Evolutionary conservation across 768 basidiomycete genomes (phyloP), one percentile per base, ranked within the genome.

Genomic region (Amanita thiersii): DNA sequence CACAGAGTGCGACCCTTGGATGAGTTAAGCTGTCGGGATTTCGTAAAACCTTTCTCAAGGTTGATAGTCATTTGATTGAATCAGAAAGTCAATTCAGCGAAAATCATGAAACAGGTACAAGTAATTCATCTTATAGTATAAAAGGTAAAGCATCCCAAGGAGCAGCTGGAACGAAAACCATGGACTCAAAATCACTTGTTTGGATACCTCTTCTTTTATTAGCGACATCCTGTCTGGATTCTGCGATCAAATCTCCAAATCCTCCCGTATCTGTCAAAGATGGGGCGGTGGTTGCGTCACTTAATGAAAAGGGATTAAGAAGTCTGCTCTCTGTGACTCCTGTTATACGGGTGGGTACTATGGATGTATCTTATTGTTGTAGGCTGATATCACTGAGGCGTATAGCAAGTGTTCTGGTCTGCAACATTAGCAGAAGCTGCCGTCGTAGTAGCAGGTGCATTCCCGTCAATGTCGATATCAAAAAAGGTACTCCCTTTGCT

Each of bases 161-260:
- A n/a, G n/a, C n/a, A n/a, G n/a, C n/a, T n/a, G n/a, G n/a, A n/a
- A n/a, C n/a, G n/a, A n/a, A n/a, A n/a, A n/a, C n/a, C n/a, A n/a
- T n/a, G n/a, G n/a, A n/a, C n/a, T n/a, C n/a, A n/a, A n/a, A n/a
- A n/a, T n/a, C n/a, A n/a, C 33, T 48, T 10, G 6, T 40, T 28
- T 39, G 39, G 25, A 37, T 48, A 25, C 39, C 42, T 25, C 28
- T 38, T 38, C 30, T 46, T 25, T 24, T 48, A 34, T 19, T 42
- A 21, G 15, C 28, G 12, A 29, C 42, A 14, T 26, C 34, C 20
- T 31, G 41, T 21, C 25, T 37, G 45, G 37, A 44, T 34, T 11
- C 26, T 24, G 19, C 44, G 3, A 34, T 15, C 20, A 11, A 24
- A n/a, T 32, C 31, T 15, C 48, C 47, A 7, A 33, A 34, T 20